Conservation (phyloP, 768 basidiomycete genomes). For the Gloeostereum incarnatum region DNA sequence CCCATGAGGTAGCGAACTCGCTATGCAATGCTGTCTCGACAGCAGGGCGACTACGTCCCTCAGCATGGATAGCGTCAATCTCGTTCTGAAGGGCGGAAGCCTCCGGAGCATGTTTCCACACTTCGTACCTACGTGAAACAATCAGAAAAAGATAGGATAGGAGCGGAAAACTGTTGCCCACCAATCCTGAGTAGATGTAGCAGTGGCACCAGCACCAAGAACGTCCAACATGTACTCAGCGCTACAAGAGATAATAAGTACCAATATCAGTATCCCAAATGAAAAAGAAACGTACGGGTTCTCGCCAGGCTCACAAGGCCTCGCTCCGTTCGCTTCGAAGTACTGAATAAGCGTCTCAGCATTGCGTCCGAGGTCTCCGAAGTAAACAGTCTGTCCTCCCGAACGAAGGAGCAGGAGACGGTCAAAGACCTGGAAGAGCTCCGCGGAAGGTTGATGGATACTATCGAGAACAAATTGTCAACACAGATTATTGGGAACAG, state of each 20-base stretch:
- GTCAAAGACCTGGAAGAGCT: conserved; percentile 81
- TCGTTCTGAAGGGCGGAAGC: conserved; percentile 21
- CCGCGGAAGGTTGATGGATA: conserved; percentile 66
- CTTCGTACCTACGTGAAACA: conserved; percentile 18
- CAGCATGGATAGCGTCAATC: conserved; percentile 35
- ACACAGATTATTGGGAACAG: neutral
- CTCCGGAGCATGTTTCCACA: conserved; percentile 51
- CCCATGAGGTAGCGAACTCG: conserved; percentile 47
- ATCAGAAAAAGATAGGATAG: neutral
- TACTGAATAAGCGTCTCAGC: conserved; percentile 61
- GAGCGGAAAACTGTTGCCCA: conserved; percentile 8
- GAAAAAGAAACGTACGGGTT: conserved; percentile 47
- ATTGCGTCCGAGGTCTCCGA: conserved; percentile 60
- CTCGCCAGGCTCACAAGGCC: conserved; percentile 50
- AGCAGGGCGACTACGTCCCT: conserved; percentile 32
- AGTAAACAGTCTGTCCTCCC: conserved; percentile 73
- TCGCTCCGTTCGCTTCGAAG: conserved; percentile 62
- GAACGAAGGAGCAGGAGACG: conserved; percentile 64
- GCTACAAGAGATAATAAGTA: conserved; percentile 17
- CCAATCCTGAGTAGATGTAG: conserved; percentile 49
- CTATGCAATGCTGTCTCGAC: conserved; percentile 26
- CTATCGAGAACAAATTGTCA: neutral
- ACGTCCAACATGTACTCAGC: conserved; percentile 62
- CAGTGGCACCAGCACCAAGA: conserved; percentile 67
- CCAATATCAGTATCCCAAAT: neutral